Base-by-base conservation (phyloP, 441 rosid genomes). In the Jatropha podagrica region DNA sequence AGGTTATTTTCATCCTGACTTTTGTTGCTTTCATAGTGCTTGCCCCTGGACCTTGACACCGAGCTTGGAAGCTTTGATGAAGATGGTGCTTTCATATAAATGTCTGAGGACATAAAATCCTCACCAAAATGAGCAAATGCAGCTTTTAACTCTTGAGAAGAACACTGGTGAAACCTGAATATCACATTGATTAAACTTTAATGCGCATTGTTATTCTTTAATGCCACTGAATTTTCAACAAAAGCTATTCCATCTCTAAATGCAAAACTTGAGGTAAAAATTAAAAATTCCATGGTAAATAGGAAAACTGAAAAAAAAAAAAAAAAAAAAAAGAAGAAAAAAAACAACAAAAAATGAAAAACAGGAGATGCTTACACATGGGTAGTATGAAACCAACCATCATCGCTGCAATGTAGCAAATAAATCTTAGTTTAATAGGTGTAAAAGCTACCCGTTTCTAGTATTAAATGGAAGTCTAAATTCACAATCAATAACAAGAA, bases 21-120 rank as follows among this genome's bases (percentile, higher is more conserved):
- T 66, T 74, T 84, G 77, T 80, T 78, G 77, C 79, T 83, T 48
- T 58, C 62, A 68, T 78, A 84, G 71, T 86, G 84, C 76, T 86
- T 88, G 26, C 92, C 92, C 78, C 92, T 87, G 60, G 95, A 90
- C 84, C 83, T 81, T 41, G 90, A 88, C 51, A 88, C 91, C 0
- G 91, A 87, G 44, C 81, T 76, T 10, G 91, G 85, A 74, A 83
- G 84, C 38, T 79, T 74, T 1, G 89, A 86, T 14, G 92, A 87
- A 72, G 79, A 75, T 72, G 58, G 65, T 23, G 75, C 82, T 14
- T 68, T 62, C n/a, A 71, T 63, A 41, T 78, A 84, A 23, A 75
- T 74, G 46, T 79, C 80, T 4, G 74, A 72, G 62, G 67, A 55
- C 37, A 44, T 7, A 70, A 68, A 70, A 65, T 76, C 81, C 67